Evolutionary conservation across 176 grass and related monocot species (phyloP).

Genomic region (Cenchrus americanus): DNA sequence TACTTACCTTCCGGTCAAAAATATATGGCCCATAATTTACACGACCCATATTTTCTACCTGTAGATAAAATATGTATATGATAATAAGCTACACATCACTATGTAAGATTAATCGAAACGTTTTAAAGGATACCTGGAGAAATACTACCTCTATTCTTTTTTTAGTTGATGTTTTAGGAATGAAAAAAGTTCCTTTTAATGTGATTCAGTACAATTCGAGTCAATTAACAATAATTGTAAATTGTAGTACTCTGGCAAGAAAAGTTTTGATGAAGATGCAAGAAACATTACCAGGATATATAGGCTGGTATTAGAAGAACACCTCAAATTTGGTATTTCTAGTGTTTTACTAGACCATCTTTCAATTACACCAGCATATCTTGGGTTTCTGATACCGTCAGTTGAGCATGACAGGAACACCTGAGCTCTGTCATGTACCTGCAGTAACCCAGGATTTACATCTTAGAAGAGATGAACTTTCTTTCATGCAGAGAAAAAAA

Average conservation of each 20-base stretch:
- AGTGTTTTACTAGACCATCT: slow-evolving; percentile 85
- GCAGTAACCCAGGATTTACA: slow-evolving; percentile 44
- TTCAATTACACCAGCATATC: slow-evolving; percentile 75
- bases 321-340: slow-evolving; percentile 66
- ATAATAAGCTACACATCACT: slow-evolving; percentile 16
- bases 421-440: slow-evolving; percentile 98
- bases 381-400: slow-evolving; percentile 52
- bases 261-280: neutral
- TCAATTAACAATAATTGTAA: slow-evolving; percentile 7
- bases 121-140: slow-evolving; percentile 6
- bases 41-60: slow-evolving; percentile 83
- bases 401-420: slow-evolving; percentile 82
- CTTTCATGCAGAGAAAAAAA: slow-evolving; percentile 8
- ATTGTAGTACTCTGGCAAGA: neutral
- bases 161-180: neutral
- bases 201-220: neutral
- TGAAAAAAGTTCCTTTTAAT: neutral
- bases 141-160: neutral
- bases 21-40: slow-evolving; percentile 82
- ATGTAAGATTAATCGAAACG: neutral
- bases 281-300: slow-evolving; percentile 80
- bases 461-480: slow-evolving; percentile 37
- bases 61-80: slow-evolving; percentile 30
- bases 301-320: slow-evolving; percentile 68
- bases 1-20: slow-evolving; percentile 83